phyloP scores from a whole-genome alignment of 2,329 filamentous ascomycete species.

The Hortaea sp. region DNA sequence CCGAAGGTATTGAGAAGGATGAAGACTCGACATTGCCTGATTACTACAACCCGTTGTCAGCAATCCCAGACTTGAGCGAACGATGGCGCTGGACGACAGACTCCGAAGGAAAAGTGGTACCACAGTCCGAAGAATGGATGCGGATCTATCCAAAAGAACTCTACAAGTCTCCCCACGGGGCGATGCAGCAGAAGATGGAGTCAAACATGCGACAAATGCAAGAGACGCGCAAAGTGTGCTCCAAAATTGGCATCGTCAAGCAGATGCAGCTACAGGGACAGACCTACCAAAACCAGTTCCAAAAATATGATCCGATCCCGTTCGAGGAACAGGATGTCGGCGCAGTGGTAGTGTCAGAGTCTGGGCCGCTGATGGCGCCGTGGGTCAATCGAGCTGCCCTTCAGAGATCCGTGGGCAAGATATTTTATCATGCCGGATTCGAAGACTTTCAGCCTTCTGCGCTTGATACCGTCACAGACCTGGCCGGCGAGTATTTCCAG shows the following conservation, averaged over 20 bases:
- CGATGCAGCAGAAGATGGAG: slow-evolving; percentile 69
- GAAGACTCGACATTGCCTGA: slow-evolving; percentile 79
- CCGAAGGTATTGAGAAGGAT: slow-evolving; percentile 88
- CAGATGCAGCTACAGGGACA: slow-evolving; percentile 90
- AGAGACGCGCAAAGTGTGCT: slow-evolving; percentile 88
- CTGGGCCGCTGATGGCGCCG: slow-evolving; percentile 77
- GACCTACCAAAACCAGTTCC: slow-evolving; percentile 97
- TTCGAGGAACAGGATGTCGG: slow-evolving; percentile 81
- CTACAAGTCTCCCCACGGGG: slow-evolving; percentile 66
- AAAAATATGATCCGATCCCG: slow-evolving; percentile 84
- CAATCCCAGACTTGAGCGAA: slow-evolving; percentile 72
- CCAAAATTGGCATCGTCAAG: slow-evolving; percentile 95
- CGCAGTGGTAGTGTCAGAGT: slow-evolving; percentile 79
- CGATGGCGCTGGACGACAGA: slow-evolving; percentile 84
- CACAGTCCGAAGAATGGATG: slow-evolving; percentile 77
- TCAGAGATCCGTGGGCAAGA: slow-evolving; percentile 83
- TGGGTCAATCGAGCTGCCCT: slow-evolving; percentile 74
- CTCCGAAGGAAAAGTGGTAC: slow-evolving; percentile 75
- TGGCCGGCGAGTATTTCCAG: slow-evolving; percentile 80
- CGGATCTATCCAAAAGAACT: slow-evolving; percentile 63
- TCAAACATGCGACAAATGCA: slow-evolving; percentile 91
- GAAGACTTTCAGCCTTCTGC: slow-evolving; percentile 95
- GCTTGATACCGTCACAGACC: slow-evolving; percentile 78
- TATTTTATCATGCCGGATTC: slow-evolving; percentile 93
- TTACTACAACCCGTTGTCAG: slow-evolving; percentile 82